phyloP scores from a whole-genome alignment of 73 alveolate genomes.

The Stentor roeselii region DNA sequence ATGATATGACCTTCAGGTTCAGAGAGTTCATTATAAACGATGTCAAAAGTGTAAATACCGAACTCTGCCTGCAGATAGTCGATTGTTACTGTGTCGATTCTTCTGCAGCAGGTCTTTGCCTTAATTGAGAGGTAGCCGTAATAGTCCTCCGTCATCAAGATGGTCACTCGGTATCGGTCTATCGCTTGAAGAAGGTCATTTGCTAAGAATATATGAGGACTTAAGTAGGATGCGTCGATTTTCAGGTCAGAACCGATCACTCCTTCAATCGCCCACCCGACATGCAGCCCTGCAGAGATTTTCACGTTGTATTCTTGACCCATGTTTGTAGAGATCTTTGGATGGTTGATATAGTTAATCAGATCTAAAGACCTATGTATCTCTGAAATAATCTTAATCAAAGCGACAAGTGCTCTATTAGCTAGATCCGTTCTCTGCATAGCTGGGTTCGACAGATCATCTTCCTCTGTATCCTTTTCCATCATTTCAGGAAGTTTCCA shows the following conservation, averaged over 20 bases:
- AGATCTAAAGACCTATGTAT: constrained; percentile 56
- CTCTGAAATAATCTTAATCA: constrained; percentile 63
- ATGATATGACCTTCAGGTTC: constrained; percentile 63
- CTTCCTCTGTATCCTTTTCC: constrained; percentile 21
- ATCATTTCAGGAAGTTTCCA: constrained; percentile 23
- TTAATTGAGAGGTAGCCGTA: constrained; percentile 56
- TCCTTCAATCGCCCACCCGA: constrained; percentile 95
- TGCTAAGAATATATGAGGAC: constrained; percentile 75
- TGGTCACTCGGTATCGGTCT: constrained; percentile 45
- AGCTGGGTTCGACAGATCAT: background rate
- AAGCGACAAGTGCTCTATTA: constrained; percentile 56
- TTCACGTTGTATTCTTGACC: constrained; percentile 49
- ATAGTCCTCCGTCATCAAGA: constrained; percentile 56
- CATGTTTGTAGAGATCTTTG: constrained; percentile 33
- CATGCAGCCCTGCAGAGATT: constrained; percentile 79
- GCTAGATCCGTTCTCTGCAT: constrained; percentile 65
- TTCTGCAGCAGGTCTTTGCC: constrained; percentile 64
- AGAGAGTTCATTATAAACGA: constrained; percentile 31
- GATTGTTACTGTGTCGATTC: constrained; percentile 62
- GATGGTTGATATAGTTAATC: constrained; percentile 45
- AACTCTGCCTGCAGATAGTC: constrained; percentile 41
- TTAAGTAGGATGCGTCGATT: constrained; percentile 86
- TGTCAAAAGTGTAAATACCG: constrained; percentile 64
- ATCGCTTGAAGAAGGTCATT: constrained; percentile 68
- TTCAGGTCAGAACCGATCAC: constrained; percentile 88